Conservation (phyloP, 495 filamentous ascomycete species). For the Penicillium silybi region DNA sequence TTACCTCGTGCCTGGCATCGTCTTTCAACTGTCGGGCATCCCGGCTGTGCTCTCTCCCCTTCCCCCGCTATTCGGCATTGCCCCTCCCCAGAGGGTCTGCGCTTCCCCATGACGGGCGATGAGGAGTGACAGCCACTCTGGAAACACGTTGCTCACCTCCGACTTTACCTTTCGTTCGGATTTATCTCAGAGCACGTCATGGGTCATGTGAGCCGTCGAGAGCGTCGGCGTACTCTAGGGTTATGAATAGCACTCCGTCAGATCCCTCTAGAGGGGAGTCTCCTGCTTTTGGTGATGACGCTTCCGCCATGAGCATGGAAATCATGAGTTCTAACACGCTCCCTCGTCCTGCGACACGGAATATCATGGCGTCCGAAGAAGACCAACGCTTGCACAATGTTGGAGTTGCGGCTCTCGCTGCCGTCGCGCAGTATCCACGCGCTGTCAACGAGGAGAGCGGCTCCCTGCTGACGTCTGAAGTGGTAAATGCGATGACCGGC, state of each 20-base stretch:
- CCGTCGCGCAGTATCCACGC: slow-evolving; percentile 32
- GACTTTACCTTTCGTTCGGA: slow-evolving; percentile 3
- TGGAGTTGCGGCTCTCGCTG: slow-evolving; percentile 32
- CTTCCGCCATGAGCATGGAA: slow-evolving; percentile 7
- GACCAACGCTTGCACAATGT: slow-evolving; percentile 24
- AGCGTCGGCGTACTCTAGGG: slow-evolving; percentile 10
- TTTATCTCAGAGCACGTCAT: slow-evolving; percentile 11
- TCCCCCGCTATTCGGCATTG: slow-evolving; percentile 6
- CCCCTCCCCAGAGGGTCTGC: slow-evolving; percentile 3
- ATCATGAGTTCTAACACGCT: background rate
- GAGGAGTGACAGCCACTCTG: slow-evolving; percentile 15
- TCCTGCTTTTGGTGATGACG: slow-evolving; percentile 3
- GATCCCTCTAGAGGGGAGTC: background rate
- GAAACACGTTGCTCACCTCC: slow-evolving; percentile 8
- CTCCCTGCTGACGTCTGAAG: slow-evolving; percentile 22
- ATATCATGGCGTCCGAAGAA: slow-evolving; percentile 11
- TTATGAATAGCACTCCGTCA: slow-evolving; percentile 19
- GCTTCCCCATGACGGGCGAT: slow-evolving; percentile 21
- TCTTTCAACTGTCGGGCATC: background rate
- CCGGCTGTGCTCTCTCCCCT: background rate
- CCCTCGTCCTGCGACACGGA: background rate
- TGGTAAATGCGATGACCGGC: slow-evolving; percentile 30
- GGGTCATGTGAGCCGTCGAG: slow-evolving; percentile 21
- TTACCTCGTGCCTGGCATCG: slow-evolving; percentile 12
- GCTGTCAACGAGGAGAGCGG: slow-evolving; percentile 14